Percentiles rank a stretch among this genome's conserved stretches.
These are phyloP conservation scores for Coniochaeta pulveracea DNA, from an alignment of 2,329 filamentous ascomycete genomes.

Conservation along the genomic window DNA sequence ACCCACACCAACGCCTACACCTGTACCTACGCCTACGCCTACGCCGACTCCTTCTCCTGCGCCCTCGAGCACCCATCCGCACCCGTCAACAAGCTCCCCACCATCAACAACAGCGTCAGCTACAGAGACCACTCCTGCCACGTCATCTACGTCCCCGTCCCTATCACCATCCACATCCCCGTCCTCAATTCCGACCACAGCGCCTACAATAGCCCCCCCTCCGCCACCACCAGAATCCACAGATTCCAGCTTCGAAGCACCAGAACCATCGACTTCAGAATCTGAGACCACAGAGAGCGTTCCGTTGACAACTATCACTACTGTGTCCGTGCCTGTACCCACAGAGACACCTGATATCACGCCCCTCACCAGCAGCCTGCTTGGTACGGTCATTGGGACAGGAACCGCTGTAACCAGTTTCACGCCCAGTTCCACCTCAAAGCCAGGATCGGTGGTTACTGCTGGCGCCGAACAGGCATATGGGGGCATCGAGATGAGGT, in stretches of 20 bases:
- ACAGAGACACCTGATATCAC: neutral
- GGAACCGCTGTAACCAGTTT: neutral
- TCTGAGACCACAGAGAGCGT: conserved; percentile 6
- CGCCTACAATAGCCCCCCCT: conserved; percentile 11
- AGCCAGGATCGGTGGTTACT: neutral
- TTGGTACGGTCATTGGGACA: neutral
- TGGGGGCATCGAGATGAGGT: too few relatives aligned
- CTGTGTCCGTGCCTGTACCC: conserved; percentile 6
- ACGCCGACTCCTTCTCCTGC: neutral
- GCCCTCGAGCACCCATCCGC: neutral
- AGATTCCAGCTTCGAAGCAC: too few relatives aligned
- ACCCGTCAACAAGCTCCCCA: too few relatives aligned
- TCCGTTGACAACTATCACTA: conserved; percentile 9
- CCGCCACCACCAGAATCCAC: conserved; percentile 8
- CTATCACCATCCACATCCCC: neutral
- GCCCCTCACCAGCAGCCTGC: neutral
- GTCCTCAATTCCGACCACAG: neutral
- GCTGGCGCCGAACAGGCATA: too few relatives aligned
- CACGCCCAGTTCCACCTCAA: neutral
- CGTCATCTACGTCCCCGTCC: neutral
- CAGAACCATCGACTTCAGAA: conserved; percentile 8
- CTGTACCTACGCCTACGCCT: neutral
- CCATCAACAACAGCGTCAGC: too few relatives aligned
- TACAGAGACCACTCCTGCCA: neutral
- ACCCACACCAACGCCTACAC: neutral